Percentiles rank a stretch among this genome's conserved stretches.
phyloP scores from a whole-genome alignment of 2,329 filamentous ascomycete genomes.

The Aureobasidium sp. region DNA sequence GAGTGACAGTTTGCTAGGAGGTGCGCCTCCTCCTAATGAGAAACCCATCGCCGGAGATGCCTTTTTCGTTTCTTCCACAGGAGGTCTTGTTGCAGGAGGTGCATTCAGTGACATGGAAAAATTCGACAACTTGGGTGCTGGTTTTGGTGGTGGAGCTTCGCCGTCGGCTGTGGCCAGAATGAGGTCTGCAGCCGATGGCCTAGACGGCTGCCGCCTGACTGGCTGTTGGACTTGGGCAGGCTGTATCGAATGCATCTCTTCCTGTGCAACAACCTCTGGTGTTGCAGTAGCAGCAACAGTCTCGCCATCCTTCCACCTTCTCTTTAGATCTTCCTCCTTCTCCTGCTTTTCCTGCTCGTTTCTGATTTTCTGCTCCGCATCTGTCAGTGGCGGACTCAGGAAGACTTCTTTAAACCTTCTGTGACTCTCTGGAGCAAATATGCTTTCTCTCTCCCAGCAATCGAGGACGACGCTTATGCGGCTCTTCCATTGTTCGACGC shows the following conservation, averaged over 20 bases:
- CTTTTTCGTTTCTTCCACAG: conserved; percentile 6
- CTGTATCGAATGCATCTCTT: neutral
- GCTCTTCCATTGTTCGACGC: conserved; percentile 77
- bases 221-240: conserved; percentile 32
- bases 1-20: neutral
- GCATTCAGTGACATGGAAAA: conserved; percentile 19
- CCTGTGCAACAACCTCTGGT: conserved; percentile 20
- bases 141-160: conserved; percentile 8
- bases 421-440: conserved; percentile 67
- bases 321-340: conserved; percentile 38
- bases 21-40: conserved; percentile 19
- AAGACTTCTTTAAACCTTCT: conserved; percentile 65
- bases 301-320: conserved; percentile 41
- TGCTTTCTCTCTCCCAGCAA: conserved; percentile 59
- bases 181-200: conserved; percentile 22
- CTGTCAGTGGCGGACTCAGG: conserved; percentile 56
- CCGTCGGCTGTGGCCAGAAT: conserved; percentile 9
- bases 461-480: conserved; percentile 62
- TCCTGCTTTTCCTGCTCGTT: conserved; percentile 34
- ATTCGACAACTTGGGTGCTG: conserved; percentile 22
- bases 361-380: conserved; percentile 33
- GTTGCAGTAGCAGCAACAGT: conserved; percentile 23
- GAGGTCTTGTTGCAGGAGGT: neutral
- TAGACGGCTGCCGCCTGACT: conserved; percentile 30
- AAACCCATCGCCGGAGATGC: conserved; percentile 23